A percentile compares a stretch with the other conserved stretches of the same genome.
Evolutionary conservation across 805 yeast genomes (phyloP).

Genomic region (Zygotorulaspora danielsina): DNA sequence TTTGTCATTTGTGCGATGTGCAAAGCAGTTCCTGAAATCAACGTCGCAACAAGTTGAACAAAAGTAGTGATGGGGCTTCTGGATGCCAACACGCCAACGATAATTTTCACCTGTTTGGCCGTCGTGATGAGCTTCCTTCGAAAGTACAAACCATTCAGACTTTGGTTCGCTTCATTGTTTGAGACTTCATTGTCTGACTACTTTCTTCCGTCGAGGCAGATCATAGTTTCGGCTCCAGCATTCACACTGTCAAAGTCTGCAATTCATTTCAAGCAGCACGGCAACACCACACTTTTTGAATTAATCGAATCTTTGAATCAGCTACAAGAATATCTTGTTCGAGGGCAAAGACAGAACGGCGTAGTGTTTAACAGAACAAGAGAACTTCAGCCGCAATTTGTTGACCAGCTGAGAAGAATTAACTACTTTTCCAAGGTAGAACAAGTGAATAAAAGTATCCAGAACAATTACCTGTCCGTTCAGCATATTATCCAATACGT

Average conservation of each 20-base stretch:
- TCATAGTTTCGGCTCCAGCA: constrained; percentile 13
- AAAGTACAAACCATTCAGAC: constrained; percentile 20
- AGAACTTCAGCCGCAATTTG: constrained; percentile 8
- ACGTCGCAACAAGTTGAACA: too few species aligned
- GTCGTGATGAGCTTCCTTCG: constrained; percentile 22
- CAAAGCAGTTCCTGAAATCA: too few species aligned
- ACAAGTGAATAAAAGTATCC: constrained; percentile 45
- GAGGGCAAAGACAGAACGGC: constrained; percentile 22
- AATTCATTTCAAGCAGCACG: constrained; percentile 4
- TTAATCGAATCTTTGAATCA: constrained; percentile 14
- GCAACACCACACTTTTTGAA: constrained; percentile 12
- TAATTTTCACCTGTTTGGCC: constrained; percentile 17
- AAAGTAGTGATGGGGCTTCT: constrained; percentile 2
- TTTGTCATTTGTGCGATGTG: too few species aligned
- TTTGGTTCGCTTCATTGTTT: constrained; percentile 19
- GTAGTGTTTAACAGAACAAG: constrained; percentile 20
- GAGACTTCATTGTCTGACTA: constrained; percentile 17
- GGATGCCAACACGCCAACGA: constrained; percentile 5
- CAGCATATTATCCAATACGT: constrained; percentile 42
- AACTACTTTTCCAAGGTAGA: constrained; percentile 54
- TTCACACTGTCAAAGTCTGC: constrained; percentile 13
- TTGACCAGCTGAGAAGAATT: constrained; percentile 35
- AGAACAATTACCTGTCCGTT: constrained; percentile 46
- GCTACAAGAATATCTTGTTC: constrained; percentile 18
- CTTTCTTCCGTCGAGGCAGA: constrained; percentile 13